Percentiles rank a stretch among this genome's conserved stretches.
Conservation (phyloP, 2,329 filamentous ascomycete genomes). For the Alternaria sp. region DNA sequence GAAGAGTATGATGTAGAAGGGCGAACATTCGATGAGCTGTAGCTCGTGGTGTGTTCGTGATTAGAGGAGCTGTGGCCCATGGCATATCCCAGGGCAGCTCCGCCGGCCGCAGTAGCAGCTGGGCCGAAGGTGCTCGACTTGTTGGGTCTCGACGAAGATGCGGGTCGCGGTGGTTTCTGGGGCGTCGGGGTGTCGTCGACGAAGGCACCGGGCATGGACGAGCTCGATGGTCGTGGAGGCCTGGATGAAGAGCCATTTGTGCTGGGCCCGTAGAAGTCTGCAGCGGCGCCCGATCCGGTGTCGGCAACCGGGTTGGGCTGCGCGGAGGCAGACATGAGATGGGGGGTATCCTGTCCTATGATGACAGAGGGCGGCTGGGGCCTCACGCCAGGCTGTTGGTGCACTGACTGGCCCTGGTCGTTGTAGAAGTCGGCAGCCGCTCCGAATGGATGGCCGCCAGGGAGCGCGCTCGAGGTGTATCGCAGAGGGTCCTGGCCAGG, state of each 20-base stretch:
- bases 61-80: constrained; percentile 42
- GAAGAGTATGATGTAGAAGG: constrained; percentile 34
- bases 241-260: constrained; percentile 35
- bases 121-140: constrained; percentile 44
- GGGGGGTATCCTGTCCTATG: constrained; percentile 59
- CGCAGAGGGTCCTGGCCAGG: constrained; percentile 61
- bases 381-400: constrained; percentile 65
- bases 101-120: constrained; percentile 46
- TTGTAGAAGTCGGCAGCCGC: constrained; percentile 67
- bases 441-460: constrained; percentile 53
- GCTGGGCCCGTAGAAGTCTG: constrained; percentile 59
- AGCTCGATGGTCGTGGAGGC: constrained; percentile 40
- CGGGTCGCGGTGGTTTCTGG: constrained; percentile 40
- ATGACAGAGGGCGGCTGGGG: constrained; percentile 60
- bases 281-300: constrained; percentile 65
- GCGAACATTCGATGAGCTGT: constrained; percentile 31
- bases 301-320: constrained; percentile 62
- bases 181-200: constrained; percentile 38
- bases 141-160: constrained; percentile 31
- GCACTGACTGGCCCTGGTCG: constrained; percentile 66
- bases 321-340: constrained; percentile 61
- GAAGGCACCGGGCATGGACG: constrained; percentile 46
- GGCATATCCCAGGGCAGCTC: constrained; percentile 53
- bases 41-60: constrained; percentile 33
- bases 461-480: constrained; percentile 55